These are phyloP conservation scores for Albophoma yamanashiensis DNA, from an alignment of 2,329 filamentous ascomycete species.

Conservation along the genomic window DNA sequence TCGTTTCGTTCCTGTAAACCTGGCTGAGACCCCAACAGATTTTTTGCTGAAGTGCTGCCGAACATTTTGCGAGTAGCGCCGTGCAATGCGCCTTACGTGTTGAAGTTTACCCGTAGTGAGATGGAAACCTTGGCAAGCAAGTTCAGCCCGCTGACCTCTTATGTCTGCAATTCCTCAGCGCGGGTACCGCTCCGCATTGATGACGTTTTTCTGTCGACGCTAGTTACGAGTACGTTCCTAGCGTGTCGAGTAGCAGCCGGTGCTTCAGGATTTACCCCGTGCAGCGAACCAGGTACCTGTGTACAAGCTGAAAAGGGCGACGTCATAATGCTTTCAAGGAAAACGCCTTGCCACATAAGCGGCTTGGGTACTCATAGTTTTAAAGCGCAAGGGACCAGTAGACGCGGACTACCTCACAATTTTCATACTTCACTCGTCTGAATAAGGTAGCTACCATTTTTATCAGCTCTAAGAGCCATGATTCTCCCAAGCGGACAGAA, in stretches of 20 bases:
- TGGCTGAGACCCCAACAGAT: too few species aligned
- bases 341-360: not conserved
- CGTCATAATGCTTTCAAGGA: not conserved
- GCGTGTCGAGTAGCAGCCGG: too few species aligned
- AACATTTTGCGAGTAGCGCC: too few species aligned
- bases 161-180: too few species aligned
- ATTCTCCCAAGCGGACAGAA: slow-evolving; percentile 9
- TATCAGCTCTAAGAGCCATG: slow-evolving; percentile 3
- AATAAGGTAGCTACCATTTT: not conserved
- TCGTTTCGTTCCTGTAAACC: too few species aligned
- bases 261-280: too few species aligned
- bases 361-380: not conserved
- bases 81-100: too few species aligned
- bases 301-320: not conserved
- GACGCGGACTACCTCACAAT: not conserved
- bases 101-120: too few species aligned
- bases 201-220: not conserved
- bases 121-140: too few species aligned
- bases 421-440: not conserved
- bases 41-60: too few species aligned
- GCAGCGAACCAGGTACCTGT: too few species aligned
- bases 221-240: not conserved
- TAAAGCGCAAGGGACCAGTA: not conserved
- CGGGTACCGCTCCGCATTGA: not conserved
- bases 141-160: too few species aligned